Conservation (phyloP, 495 filamentous ascomycete species). For the Hypomontagnella submonticulosa region DNA sequence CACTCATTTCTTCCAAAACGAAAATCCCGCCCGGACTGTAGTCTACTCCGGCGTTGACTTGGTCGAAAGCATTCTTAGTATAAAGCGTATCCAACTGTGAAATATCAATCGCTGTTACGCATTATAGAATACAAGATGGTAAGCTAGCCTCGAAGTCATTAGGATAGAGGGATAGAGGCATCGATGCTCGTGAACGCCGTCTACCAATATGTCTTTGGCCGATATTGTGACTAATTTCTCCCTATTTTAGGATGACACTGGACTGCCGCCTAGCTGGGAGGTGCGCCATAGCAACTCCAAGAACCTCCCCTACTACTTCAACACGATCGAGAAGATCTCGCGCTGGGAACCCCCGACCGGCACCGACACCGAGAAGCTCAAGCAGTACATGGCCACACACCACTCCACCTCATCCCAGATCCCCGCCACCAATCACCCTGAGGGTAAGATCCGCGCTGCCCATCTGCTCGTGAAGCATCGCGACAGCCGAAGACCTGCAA, state of each 20-base stretch:
- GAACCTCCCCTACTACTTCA: conserved; percentile 99
- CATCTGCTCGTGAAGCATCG: conserved; percentile 94
- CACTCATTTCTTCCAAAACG: conserved; percentile 17
- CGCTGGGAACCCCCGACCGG: conserved; percentile 92
- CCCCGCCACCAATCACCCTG: conserved; percentile 61
- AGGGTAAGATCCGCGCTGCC: conserved; percentile 89
- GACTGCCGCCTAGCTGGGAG: conserved; percentile 89
- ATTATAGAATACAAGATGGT: conserved; percentile 32
- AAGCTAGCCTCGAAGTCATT: conserved; percentile 8
- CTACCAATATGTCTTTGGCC: conserved; percentile 1
- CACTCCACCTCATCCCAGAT: conserved; percentile 69
- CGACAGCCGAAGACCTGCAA: conserved; percentile 85
- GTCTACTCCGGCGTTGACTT: conserved; percentile 4
- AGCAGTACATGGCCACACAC: conserved; percentile 88
- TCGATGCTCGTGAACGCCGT: not conserved
- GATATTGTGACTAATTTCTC: conserved; percentile 25
- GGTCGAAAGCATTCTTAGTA: conserved; percentile 1
- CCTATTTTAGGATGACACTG: conserved; percentile 70
- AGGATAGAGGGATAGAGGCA: not conserved
- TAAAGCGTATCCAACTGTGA: conserved; percentile 14
- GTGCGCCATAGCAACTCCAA: conserved; percentile 96
- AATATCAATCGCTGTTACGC: conserved; percentile 7
- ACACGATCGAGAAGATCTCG: conserved; percentile 80
- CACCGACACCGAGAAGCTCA: conserved; percentile 89
- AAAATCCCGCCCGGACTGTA: not conserved